phyloP scores from a whole-genome alignment of 345 rosid genomes.

The Geranium brycei region DNA sequence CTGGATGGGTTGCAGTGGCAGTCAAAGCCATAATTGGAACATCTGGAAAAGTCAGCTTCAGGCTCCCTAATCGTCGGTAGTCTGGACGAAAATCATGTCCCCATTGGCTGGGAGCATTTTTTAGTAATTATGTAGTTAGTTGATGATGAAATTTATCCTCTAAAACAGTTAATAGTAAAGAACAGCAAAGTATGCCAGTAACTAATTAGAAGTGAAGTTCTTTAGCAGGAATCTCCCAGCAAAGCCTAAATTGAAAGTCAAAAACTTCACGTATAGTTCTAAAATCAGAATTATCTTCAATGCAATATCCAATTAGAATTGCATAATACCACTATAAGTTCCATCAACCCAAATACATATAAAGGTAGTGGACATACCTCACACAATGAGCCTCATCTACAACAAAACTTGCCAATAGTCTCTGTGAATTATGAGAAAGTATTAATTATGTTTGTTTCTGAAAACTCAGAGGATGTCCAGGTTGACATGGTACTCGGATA shows the following conservation, averaged over 20 bases:
- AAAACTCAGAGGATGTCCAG: not conserved
- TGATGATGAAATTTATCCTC: not conserved
- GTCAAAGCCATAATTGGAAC: constrained; percentile 78
- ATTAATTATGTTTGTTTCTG: constrained; percentile 5
- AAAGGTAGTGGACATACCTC: constrained; percentile 32
- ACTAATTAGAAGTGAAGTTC: not conserved
- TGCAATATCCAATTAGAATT: not conserved
- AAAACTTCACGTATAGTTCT: not conserved
- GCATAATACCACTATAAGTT: not conserved
- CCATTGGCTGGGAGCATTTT: constrained; percentile 61
- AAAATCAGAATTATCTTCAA: not conserved
- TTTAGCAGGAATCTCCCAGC: not conserved
- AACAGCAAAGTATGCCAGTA: not conserved
- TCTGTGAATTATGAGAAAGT: constrained; percentile 24
- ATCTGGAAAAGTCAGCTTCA: constrained; percentile 60
- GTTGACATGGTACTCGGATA: not conserved
- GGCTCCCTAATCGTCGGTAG: constrained; percentile 66
- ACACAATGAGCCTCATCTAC: constrained; percentile 95
- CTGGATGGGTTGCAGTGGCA: constrained; percentile 73
- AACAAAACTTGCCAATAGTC: constrained; percentile 66
- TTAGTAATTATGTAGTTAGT: constrained; percentile 6
- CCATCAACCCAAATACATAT: not conserved
- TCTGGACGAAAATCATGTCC: constrained; percentile 99
- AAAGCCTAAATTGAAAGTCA: too few relatives aligned
- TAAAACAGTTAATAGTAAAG: not conserved